Conservation (phyloP, 2,329 filamentous ascomycete genomes). For the Remersonia thermophila region DNA sequence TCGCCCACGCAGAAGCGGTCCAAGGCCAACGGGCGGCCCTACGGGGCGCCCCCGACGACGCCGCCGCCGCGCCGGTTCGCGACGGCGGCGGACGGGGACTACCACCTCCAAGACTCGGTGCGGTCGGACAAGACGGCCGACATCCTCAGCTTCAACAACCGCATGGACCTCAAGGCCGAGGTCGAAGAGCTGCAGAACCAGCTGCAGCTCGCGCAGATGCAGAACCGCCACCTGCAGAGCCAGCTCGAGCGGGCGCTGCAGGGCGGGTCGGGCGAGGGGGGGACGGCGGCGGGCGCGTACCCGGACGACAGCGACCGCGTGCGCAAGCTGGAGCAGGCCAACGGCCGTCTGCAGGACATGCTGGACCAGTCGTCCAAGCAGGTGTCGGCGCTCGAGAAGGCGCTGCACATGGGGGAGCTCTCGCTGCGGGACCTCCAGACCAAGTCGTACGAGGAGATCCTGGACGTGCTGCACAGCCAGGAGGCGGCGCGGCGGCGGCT, state of each 20-base stretch:
- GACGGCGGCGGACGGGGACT: constrained; percentile 34
- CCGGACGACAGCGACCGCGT: constrained; percentile 69
- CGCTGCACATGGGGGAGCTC: constrained; percentile 73
- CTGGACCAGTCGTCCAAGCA: constrained; percentile 90
- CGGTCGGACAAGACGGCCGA: constrained; percentile 79
- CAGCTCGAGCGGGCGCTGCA: constrained; percentile 54
- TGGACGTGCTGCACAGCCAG: constrained; percentile 84
- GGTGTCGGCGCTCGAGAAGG: constrained; percentile 77
- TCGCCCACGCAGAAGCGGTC: constrained; percentile 60
- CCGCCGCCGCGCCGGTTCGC: constrained; percentile 67
- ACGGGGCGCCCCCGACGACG: constrained; percentile 61
- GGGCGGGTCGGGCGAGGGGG: constrained; percentile 52
- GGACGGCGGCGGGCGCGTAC: too few relatives aligned
- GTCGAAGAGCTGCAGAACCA: constrained; percentile 89
- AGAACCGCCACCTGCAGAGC: constrained; percentile 82
- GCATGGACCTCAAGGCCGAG: constrained; percentile 83
- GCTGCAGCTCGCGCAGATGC: constrained; percentile 87
- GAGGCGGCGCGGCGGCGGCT: constrained; percentile 77
- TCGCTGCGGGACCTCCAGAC: constrained; percentile 85
- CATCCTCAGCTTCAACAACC: constrained; percentile 70
- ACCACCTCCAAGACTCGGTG: constrained; percentile 52
- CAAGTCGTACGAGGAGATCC: constrained; percentile 85
- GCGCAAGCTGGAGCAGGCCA: constrained; percentile 84
- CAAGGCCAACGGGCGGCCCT: constrained; percentile 42
- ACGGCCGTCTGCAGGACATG: constrained; percentile 83